Percentiles rank a stretch among this genome's conserved stretches.
Conservation (phyloP, 345 rosid species). For the Isatis tinctoria region DNA sequence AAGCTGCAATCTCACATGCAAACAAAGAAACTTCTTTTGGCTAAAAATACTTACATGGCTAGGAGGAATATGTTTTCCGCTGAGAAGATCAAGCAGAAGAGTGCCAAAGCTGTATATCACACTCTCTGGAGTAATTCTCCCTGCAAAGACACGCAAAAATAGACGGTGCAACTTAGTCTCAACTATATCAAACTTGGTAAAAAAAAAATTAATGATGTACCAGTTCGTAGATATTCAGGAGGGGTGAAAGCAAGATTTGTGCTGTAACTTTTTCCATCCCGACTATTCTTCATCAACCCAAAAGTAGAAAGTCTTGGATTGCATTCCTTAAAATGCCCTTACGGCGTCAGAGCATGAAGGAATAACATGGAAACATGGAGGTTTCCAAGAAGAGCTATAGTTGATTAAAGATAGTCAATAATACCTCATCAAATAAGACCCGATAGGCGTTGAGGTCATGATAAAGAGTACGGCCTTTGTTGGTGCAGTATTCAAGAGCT, state of each 20-base stretch:
- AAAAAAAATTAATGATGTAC: conserved; percentile 26
- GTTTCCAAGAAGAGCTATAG: not conserved
- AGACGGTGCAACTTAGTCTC: not conserved
- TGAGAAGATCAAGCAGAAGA: conserved; percentile 90
- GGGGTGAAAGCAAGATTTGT: conserved; percentile 99
- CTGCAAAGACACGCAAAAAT: conserved; percentile 36
- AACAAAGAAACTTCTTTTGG: not conserved
- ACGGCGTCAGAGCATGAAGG: conserved; percentile 16
- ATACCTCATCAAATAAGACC: conserved; percentile 84
- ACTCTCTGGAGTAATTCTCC: conserved; percentile 95
- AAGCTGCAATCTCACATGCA: not conserved
- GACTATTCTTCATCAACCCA: conserved; percentile 96
- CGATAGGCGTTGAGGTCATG: conserved; percentile 97
- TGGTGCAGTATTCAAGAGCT: conserved; percentile 92
- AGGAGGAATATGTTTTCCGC: conserved; percentile 98
- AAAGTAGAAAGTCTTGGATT: conserved; percentile 93
- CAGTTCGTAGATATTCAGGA: conserved; percentile 94
- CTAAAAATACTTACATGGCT: conserved; percentile 67
- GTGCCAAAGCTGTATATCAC: conserved; percentile 97
- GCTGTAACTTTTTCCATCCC: conserved; percentile 92
- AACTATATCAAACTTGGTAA: not conserved
- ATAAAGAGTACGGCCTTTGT: conserved; percentile 75
- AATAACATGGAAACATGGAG: not conserved
- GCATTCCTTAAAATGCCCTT: conserved; percentile 48
- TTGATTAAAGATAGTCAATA: conserved; percentile 4